Evolutionary conservation across 352 stramenopile species (phyloP).

Genomic region (Globisporangium okanoganense): DNA sequence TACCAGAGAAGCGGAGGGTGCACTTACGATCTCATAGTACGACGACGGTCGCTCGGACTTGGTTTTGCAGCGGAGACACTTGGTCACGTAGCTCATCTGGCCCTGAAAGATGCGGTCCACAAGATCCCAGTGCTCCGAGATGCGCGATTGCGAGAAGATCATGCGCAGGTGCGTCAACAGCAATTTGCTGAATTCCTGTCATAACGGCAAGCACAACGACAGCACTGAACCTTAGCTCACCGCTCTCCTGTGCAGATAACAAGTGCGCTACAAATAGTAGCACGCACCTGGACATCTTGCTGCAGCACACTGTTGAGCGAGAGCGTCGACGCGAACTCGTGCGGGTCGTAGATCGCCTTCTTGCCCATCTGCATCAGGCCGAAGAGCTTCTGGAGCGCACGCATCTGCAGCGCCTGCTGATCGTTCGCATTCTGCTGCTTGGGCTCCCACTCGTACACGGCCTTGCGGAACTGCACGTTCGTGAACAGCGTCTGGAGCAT

Average conservation of each 20-base stretch:
- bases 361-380: slow-evolving; percentile 79
- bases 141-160: slow-evolving; percentile 67
- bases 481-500: slow-evolving; percentile 86
- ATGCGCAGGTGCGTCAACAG: slow-evolving; percentile 71
- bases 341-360: slow-evolving; percentile 64
- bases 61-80: slow-evolving; percentile 66
- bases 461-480: slow-evolving; percentile 61
- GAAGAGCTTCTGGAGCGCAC: slow-evolving; percentile 80
- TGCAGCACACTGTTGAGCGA: slow-evolving; percentile 80
- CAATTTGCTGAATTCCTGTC: slow-evolving; percentile 87
- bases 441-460: slow-evolving; percentile 78
- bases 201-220: slow-evolving; percentile 5
- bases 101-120: slow-evolving; percentile 79
- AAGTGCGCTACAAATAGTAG: background rate
- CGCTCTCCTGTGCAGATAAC: background rate
- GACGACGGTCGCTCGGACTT: slow-evolving; percentile 60
- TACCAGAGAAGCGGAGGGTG: background rate
- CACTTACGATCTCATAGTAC: slow-evolving; percentile 79
- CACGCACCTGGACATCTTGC: slow-evolving; percentile 78
- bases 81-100: slow-evolving; percentile 83
- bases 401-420: slow-evolving; percentile 69
- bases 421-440: slow-evolving; percentile 39
- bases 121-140: slow-evolving; percentile 52
- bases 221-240: background rate
- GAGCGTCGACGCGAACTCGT: slow-evolving; percentile 75